Evolutionary conservation across 2,329 filamentous ascomycete species (phyloP), one percentile per base, ranked within the genome.

Genomic region (Fusarium chlamydosporum): DNA sequence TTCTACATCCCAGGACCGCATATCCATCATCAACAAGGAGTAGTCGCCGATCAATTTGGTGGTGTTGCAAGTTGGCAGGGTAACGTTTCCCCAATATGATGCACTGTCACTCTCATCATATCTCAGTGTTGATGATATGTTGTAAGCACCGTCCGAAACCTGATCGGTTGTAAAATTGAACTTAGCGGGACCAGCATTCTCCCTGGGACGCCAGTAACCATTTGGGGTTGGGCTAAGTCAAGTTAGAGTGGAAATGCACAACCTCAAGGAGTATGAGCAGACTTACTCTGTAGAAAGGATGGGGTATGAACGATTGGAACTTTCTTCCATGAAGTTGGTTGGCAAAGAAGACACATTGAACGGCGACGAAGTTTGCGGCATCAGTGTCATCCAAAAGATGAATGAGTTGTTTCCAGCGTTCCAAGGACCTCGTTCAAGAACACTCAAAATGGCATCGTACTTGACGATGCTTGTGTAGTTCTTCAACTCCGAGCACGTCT

Each of bases 121-220:
- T 7, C n/a, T 1, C 1, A 61, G 10, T 2, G 18, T 2, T 0
- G 26, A 20, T 0, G 16, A 53, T 7, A 62, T 3, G 5, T 27
- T 56, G n/a, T 62, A 62, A 0, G 57, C 57, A 13, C 47, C 41
- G 0, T 12, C 29, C 6, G 43, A 15, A 1, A 10, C 10, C 16
- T 62, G 47, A 1, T 18, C 35, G 0, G 59, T 62, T 1, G 41
- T 62, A 4, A 46, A 62, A 26, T 62, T 62, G 26, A 62, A 62
- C 1, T 16, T 6, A 2, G 47, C 41, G 16, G 57, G 31, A 1
- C 23, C 42, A 0, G n/a, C 7, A 1, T 27, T n/a, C 0, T 37
- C 0, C 1, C 6, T 4, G 1, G 59, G 59, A 2, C 27, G 27
- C 58, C 27, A 61, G n/a, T 45, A 61, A 4, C 56, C 45, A 40